Evolutionary conservation across 805 yeast genomes (phyloP), one percentile per base, ranked within the genome.

Genomic region (Zygosaccharomyces bailii): DNA sequence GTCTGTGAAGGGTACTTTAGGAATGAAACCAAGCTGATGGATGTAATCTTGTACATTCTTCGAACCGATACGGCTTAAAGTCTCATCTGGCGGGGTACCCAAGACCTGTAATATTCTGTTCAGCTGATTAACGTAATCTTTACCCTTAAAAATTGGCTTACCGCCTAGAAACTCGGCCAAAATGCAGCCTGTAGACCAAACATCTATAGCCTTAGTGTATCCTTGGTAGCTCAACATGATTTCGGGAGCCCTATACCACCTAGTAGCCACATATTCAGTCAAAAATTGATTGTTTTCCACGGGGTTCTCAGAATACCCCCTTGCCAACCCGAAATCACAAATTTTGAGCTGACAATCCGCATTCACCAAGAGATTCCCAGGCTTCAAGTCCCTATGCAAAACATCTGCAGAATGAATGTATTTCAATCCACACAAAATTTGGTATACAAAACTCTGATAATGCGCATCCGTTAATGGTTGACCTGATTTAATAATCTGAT

Each of bases 171-270:
- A 74, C 63, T 93, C 99, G 1, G 98, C 99, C 43, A 93, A 70
- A 46, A 93, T 90, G 69, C 99, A 93, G 2, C 99, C 99, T 16
- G 93, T 95, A 0, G 97, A 88, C 99, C 99, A 93, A 45, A 93
- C 77, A 65, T 93, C 99, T 48, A 93, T 91, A 18, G 99, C 96
- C 68, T 88, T 90, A 4, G 98, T 86, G 66, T 91, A 91, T 47
- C 90, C 87, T 64, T 93, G 95, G 70, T 86, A 88, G 52, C 95
- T 84, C 44, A 93, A 73, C 89, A 93, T 91, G 66, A 93, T 89
- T 61, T 93, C 99, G 0, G 99, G 99, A 2, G 99, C 99, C 54
- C 99, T 74, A 67, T 93, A 93, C 99, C 99, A 93, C 63, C 99
- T 76, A 1, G 99, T 93, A 24, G 99, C 98, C 20, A 93, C 99